phyloP scores from a whole-genome alignment of 257 asterid species.

The Verbascum thapsus region DNA sequence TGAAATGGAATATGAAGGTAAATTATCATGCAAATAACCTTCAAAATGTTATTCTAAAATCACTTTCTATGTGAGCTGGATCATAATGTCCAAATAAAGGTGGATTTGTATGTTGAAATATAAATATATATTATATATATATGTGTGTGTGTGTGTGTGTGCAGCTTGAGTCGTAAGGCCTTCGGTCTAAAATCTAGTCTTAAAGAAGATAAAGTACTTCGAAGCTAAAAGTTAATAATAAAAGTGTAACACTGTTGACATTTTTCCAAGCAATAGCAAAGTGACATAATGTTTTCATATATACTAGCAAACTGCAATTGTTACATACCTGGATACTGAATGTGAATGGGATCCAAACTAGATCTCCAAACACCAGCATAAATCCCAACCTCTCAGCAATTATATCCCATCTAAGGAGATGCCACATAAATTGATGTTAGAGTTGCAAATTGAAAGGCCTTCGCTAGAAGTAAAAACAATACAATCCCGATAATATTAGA shows the following conservation, averaged over 20 bases:
- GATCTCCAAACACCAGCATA: constrained; percentile 98
- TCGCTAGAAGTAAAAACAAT: constrained; percentile 3
- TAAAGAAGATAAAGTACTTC: not conserved
- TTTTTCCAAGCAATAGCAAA: not conserved
- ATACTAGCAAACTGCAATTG: constrained; percentile 14
- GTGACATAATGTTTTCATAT: constrained; percentile 1
- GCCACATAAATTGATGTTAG: constrained; percentile 32
- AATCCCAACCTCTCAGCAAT: constrained; percentile 97
- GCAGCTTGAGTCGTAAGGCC: not conserved
- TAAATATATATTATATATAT: too few relatives aligned
- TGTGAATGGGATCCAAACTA: constrained; percentile 96
- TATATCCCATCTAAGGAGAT: constrained; percentile 83
- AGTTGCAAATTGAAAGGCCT: constrained; percentile 11
- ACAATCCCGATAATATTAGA: constrained; percentile 3
- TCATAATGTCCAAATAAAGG: not conserved
- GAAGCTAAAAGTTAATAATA: not conserved
- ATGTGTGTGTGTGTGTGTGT: too few relatives aligned
- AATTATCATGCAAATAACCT: too few relatives aligned
- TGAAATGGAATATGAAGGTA: too few relatives aligned
- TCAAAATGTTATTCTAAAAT: too few relatives aligned
- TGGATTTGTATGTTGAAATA: too few relatives aligned
- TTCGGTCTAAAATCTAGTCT: constrained; percentile 11
- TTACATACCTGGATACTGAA: constrained; percentile 92
- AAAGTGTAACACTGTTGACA: not conserved
- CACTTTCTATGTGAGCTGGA: constrained; percentile 3